These are phyloP conservation scores for Colletotrichum ledebouriae DNA, from an alignment of 2,329 filamentous ascomycete species.

Conservation along the genomic window DNA sequence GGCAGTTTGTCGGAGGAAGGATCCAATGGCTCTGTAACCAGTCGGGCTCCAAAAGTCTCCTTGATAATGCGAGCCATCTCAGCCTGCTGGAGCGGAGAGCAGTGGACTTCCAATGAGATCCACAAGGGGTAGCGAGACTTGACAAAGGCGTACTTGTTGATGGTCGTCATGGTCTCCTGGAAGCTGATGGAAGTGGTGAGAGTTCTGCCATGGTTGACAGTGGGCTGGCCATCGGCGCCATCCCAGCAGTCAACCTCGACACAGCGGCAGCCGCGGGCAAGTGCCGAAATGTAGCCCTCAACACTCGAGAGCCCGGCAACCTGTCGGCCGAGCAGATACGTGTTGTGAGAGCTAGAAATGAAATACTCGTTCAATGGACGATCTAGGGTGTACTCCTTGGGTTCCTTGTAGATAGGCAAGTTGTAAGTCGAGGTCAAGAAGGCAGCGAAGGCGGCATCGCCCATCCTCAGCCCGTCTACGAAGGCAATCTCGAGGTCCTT, in stretches of 20 bases:
- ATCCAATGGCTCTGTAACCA: constrained; percentile 82
- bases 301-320: constrained; percentile 91
- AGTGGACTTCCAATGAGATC: constrained; percentile 96
- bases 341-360: constrained; percentile 99
- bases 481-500: constrained; percentile 57
- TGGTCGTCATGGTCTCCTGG: constrained; percentile 89
- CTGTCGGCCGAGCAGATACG: constrained; percentile 92
- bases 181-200: constrained; percentile 92
- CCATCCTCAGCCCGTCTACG: constrained; percentile 68
- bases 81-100: constrained; percentile 83
- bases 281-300: constrained; percentile 91
- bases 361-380: constrained; percentile 96
- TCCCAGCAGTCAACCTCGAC: constrained; percentile 99
- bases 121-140: constrained; percentile 91
- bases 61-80: constrained; percentile 93
- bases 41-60: constrained; percentile 82
- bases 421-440: constrained; percentile 84
- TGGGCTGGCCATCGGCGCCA: constrained; percentile 85
- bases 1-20: constrained; percentile 78
- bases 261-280: constrained; percentile 91
- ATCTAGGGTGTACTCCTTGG: constrained; percentile 76
- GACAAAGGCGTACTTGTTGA: constrained; percentile 94
- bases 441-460: constrained; percentile 80
- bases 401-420: constrained; percentile 72
- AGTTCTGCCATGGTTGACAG: constrained; percentile 91